Percentiles rank a stretch among this genome's conserved stretches.
Evolutionary conservation across 495 filamentous ascomycete species (phyloP).

Genomic region (Jackrogersella multiformis): DNA sequence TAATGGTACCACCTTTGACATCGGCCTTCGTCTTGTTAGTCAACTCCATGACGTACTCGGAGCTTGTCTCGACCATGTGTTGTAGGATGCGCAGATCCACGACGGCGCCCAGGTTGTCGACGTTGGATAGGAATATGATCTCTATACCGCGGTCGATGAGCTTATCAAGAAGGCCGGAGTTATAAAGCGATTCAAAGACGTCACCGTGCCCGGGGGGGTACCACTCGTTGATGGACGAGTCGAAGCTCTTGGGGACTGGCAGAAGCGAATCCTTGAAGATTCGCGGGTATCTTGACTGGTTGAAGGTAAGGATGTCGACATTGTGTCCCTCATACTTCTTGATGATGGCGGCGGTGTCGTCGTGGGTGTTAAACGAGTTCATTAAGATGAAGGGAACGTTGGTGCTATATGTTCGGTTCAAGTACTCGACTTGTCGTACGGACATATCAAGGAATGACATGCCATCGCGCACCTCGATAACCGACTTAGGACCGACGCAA

Average conservation of each 20-base stretch:
- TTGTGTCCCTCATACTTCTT: constrained; percentile 99
- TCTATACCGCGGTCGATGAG: constrained; percentile 93
- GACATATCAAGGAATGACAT: constrained; percentile 99
- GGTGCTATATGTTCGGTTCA: constrained; percentile 96
- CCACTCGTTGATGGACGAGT: constrained; percentile 94
- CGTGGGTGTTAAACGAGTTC: constrained; percentile 99
- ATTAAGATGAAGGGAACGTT: constrained; percentile 99
- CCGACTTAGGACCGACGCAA: constrained; percentile 98
- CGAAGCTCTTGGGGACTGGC: constrained; percentile 88
- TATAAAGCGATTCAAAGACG: constrained; percentile 99
- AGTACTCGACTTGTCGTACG: constrained; percentile 98
- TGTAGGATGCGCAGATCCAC: constrained; percentile 97
- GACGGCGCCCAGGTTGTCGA: constrained; percentile 97
- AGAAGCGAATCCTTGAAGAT: constrained; percentile 98
- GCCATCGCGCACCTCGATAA: constrained; percentile 99
- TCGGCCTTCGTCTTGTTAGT: constrained; percentile 99
- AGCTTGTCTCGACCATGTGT: constrained; percentile 95
- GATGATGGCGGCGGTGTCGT: constrained; percentile 98
- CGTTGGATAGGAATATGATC: constrained; percentile 98
- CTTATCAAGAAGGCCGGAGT: constrained; percentile 97
- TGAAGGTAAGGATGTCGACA: constrained; percentile 99
- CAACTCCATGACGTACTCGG: constrained; percentile 99
- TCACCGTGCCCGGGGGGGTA: constrained; percentile 99
- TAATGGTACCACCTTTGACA: constrained; percentile 99
- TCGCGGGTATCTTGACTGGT: constrained; percentile 97